Base-by-base conservation (phyloP, 345 rosid species). In the Moricandia moricandioides region DNA sequence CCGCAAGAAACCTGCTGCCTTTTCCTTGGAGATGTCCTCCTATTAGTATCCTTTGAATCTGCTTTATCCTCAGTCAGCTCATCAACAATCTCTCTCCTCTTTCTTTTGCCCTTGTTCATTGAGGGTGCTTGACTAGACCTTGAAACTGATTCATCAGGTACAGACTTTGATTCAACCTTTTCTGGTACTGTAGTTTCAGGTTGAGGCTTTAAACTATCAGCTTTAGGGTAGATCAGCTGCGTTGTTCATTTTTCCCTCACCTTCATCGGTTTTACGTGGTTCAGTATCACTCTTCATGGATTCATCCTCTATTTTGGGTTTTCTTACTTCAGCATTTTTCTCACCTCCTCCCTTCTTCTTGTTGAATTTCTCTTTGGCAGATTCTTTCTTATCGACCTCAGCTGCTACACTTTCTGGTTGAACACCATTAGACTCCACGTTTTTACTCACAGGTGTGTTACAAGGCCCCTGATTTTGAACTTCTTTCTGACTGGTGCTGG, bases 1-100 rank as follows among this genome's bases (percentile, higher is more conserved):
- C 70, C 47, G 58, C 71, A 78, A 61, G 81, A 80, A 54, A 78
- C 72, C 9, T 70, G 71, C 66, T 81, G 88, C 75, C 77, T 85
- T 49, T 64, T 80, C 83, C 91, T 85, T 47, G 80, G 65, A 63
- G 93, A 86, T 78, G 79, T 85, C 79, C 91, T 81, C 56, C 68
- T 33, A 7, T 59, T 60, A 71, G 78, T 70, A 75, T 79, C 82
- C 54, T 77, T 61, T 21, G 26, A 30, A 64, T 12, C 67, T 45
- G n/a, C 57, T 82, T 74, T 67, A 49, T 16, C 75, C 27, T 74
- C 82, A 24, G 72, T 80, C 29, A 82, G 78, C 67, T 85, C 79
- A 63, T 74, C 82, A 3, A 21, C 62, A 31, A 49, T 39, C 67
- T 81, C 75, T 79, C 82, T 79, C 71, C 87, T 83, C 85, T 76